Conservation (phyloP, 108 stramenopile genomes). For the Cylindrotheca closterium region DNA sequence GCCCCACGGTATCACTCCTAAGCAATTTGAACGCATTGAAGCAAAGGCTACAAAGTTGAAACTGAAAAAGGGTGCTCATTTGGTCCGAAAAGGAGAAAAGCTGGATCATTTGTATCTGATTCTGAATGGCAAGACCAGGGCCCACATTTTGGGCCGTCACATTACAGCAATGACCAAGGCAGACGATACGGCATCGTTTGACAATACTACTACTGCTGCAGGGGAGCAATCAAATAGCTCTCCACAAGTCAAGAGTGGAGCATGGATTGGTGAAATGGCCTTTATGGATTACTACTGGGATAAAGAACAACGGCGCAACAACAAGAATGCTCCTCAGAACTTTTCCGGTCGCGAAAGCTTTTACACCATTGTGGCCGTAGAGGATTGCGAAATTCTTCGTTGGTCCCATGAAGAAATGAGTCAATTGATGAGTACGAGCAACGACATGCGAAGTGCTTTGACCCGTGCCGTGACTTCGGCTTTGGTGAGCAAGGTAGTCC, state of each 20-base stretch:
- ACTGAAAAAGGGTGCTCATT: conserved; percentile 34
- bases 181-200: too few relatives aligned
- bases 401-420: conserved; percentile 78
- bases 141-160: conserved; percentile 51
- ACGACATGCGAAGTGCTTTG: conserved; percentile 65
- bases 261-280: conserved; percentile 85
- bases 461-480: conserved; percentile 80
- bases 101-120: conserved; percentile 57
- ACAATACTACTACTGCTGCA: too few relatives aligned
- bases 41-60: conserved; percentile 21
- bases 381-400: conserved; percentile 51
- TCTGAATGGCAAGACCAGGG: conserved; percentile 60
- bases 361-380: conserved; percentile 61
- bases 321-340: not conserved
- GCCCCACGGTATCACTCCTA: conserved; percentile 74
- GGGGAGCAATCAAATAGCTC: too few relatives aligned
- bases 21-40: conserved; percentile 63
- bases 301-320: conserved; percentile 14
- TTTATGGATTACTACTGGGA: conserved; percentile 64
- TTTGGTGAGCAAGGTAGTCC: conserved; percentile 79
- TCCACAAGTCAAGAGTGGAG: conserved; percentile 72
- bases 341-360: conserved; percentile 12
- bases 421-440: conserved; percentile 54
- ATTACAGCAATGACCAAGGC: conserved; percentile 61
- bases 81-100: conserved; percentile 48